Base-by-base conservation (phyloP, 75 land plant species). In the Cupressus sempervirens region DNA sequence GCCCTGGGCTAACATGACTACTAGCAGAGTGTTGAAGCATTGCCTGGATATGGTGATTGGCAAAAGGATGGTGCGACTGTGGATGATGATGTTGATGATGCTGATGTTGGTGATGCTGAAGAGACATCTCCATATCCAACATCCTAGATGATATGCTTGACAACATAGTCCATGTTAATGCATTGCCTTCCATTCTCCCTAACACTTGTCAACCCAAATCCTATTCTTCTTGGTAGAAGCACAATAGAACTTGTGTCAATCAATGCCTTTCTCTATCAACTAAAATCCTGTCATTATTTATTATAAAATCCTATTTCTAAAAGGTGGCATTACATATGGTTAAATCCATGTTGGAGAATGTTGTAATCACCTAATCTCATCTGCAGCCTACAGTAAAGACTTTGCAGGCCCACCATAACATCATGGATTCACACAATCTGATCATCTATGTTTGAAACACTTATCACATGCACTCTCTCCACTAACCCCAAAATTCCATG, bases 111-210 rank as follows among this genome's bases (percentile, higher is more conserved):
- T 67, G 89, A 45, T 81, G 48, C 16, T 56, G 70, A 46, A 86
- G 83, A 68, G 84, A 16, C 38, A 65, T 56, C 9, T 75, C 80
- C 72, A 88, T 29, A 29, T 83, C 87, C 7, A 83, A 18, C 53
- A 86, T 81, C 32, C 87, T 83, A 32, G 77, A 86, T 1, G 87
- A 86, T 35, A 75, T 54, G 7, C 84, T 84, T 1, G 87, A 26
- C 6, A 83, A 34, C 87, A 86, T 82, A 29, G 40, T 52, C 30
- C 87, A 79, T 32, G 84, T n/a, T 34, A 84, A 15, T 38, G 73
- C 46, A 36, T 74, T 86, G 38, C 84, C 84, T 46, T 86, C 87
- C 87, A 86, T 86, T 85, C 26, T 80, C 20, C 23, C 84, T 3
- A 8, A 79, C 45, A 79, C 79, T 38, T 32, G 15, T 13, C 29